Evolutionary conservation across 1,284 basidiomycete genomes (phyloP).

Genomic region (Anthracocystis setariae): DNA sequence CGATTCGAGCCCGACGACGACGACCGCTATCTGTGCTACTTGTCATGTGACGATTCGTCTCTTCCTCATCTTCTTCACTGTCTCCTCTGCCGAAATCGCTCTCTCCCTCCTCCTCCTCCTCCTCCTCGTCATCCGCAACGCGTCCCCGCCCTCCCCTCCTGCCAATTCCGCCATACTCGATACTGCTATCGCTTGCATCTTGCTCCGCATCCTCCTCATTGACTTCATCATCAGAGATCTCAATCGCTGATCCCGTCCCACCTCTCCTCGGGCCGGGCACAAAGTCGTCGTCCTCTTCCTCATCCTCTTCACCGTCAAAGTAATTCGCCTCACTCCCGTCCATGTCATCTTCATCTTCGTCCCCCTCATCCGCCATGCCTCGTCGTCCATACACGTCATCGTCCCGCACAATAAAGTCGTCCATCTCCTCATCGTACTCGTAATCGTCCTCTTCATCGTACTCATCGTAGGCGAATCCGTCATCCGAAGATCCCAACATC

Average conservation of each 20-base stretch:
- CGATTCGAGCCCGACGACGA: constrained; percentile 22
- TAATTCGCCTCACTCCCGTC: not conserved
- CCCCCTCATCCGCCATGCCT: constrained; percentile 27
- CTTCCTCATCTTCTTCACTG: constrained; percentile 8
- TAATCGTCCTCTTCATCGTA: constrained; percentile 3
- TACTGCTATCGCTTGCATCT: constrained; percentile 19
- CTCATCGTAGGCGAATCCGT: constrained; percentile 6
- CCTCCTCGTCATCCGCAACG: constrained; percentile 4
- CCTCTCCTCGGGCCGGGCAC: constrained; percentile 32
- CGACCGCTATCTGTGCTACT: constrained; percentile 31
- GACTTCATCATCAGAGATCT: constrained; percentile 38
- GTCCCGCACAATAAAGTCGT: constrained; percentile 2
- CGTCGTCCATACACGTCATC: constrained; percentile 1
- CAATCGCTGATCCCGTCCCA: constrained; percentile 18
- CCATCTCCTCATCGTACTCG: not conserved
- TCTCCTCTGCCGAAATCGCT: not conserved
- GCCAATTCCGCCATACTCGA: constrained; percentile 15
- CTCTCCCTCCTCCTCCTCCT: constrained; percentile 5
- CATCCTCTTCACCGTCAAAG: constrained; percentile 1
- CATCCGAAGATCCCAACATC: not conserved
- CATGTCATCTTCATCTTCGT: constrained; percentile 20
- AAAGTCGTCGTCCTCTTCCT: constrained; percentile 20
- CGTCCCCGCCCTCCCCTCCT: constrained; percentile 2
- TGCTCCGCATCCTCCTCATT: too few relatives aligned
- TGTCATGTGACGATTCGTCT: not conserved